Conservation (phyloP, 2,329 filamentous ascomycete species). For the Paecilomyces sp. region DNA sequence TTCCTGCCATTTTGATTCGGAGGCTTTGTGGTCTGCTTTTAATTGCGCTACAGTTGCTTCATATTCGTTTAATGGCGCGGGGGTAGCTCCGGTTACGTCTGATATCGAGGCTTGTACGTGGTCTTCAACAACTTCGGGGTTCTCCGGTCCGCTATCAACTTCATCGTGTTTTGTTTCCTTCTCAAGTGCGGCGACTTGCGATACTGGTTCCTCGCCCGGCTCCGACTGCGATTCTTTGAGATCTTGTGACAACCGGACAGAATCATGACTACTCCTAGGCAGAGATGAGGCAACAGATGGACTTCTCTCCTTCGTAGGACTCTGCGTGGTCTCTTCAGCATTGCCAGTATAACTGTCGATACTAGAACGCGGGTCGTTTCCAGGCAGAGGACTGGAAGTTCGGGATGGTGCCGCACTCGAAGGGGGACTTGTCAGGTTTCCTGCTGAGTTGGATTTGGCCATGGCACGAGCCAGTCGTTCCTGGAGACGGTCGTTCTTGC, state of each 20-base stretch:
- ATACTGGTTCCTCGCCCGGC: slow-evolving; percentile 1
- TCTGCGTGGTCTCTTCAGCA: slow-evolving; percentile 13
- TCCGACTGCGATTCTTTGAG: slow-evolving; percentile 17
- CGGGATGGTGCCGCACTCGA: slow-evolving; percentile 47
- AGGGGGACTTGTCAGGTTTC: slow-evolving; percentile 38
- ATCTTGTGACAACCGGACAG: slow-evolving; percentile 11
- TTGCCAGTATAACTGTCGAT: slow-evolving; percentile 21
- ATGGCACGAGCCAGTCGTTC: slow-evolving; percentile 84
- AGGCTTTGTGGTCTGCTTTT: slow-evolving; percentile 43
- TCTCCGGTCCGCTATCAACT: slow-evolving; percentile 3
- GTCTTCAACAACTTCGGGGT: slow-evolving; percentile 10
- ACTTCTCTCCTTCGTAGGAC: slow-evolving; percentile 7
- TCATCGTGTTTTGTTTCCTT: not conserved
- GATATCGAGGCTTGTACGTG: slow-evolving; percentile 10
- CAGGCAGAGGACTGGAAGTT: slow-evolving; percentile 44
- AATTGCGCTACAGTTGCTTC: slow-evolving; percentile 42
- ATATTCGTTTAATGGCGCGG: slow-evolving; percentile 21
- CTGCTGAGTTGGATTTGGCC: slow-evolving; percentile 58
- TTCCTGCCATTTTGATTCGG: slow-evolving; percentile 61
- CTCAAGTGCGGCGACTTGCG: slow-evolving; percentile 1
- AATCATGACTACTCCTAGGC: slow-evolving; percentile 24
- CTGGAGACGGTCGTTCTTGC: slow-evolving; percentile 74
- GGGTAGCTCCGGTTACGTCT: slow-evolving; percentile 6
- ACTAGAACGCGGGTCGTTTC: slow-evolving; percentile 33
- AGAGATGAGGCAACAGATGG: slow-evolving; percentile 5